Percentiles rank a stretch among this genome's conserved stretches.
Conservation (phyloP, 495 filamentous ascomycete genomes). For the Penicillium steckii region DNA sequence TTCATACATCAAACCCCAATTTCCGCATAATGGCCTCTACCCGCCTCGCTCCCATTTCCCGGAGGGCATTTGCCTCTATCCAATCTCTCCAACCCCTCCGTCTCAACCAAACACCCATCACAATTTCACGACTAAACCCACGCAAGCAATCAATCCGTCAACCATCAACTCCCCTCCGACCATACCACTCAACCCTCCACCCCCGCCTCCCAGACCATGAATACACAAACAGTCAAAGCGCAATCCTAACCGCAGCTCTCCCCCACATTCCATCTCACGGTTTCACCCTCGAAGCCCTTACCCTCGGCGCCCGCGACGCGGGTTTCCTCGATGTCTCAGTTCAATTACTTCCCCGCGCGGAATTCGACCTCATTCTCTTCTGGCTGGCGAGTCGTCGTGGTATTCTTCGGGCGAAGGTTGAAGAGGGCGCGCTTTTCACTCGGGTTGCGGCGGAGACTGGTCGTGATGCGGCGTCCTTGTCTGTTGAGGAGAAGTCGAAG, state of each 20-base stretch:
- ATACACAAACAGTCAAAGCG: constrained; percentile 69
- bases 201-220: constrained; percentile 47
- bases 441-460: constrained; percentile 7
- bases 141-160: background rate
- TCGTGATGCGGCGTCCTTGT: constrained; percentile 12
- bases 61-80: background rate
- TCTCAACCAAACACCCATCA: background rate
- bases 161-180: constrained; percentile 1
- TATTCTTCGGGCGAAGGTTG: constrained; percentile 50
- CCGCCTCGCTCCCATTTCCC: background rate
- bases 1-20: background rate
- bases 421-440: constrained; percentile 34
- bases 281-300: constrained; percentile 70
- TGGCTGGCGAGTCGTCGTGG: constrained; percentile 70
- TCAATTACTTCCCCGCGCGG: constrained; percentile 74
- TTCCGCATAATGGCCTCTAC: background rate
- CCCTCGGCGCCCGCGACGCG: constrained; percentile 73
- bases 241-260: constrained; percentile 79
- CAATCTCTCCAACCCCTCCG: background rate
- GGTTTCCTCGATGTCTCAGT: constrained; percentile 84
- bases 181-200: constrained; percentile 74
- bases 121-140: background rate
- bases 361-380: constrained; percentile 79
- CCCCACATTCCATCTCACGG: constrained; percentile 78
- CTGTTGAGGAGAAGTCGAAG: constrained; percentile 58